phyloP scores from a whole-genome alignment of 1,284 basidiomycete genomes.

The Trametes polyzona region DNA sequence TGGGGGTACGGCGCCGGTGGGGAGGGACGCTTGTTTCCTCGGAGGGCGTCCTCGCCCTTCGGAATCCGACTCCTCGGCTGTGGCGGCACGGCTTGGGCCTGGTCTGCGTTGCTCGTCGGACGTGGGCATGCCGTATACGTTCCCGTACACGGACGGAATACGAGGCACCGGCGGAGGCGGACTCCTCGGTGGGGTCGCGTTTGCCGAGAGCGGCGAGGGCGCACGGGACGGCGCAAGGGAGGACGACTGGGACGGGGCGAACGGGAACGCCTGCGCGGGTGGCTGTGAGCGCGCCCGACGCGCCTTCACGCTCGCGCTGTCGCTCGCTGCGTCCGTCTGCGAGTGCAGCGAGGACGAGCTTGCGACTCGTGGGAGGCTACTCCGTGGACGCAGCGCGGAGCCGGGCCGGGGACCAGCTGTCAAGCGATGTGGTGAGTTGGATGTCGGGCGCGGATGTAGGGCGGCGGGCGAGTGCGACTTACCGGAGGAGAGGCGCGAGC shows the following conservation, averaged over 20 bases:
- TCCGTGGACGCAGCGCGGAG: constrained; percentile 11
- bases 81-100: no score
- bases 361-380: constrained; percentile 15
- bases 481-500: constrained; percentile 17
- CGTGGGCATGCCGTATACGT: neutral
- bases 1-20: neutral
- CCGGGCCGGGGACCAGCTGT: neutral
- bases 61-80: neutral
- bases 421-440: neutral
- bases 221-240: neutral
- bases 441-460: neutral
- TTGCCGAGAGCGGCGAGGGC: constrained; percentile 1
- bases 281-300: constrained; percentile 23
- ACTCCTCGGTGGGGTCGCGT: neutral
- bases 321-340: constrained; percentile 2
- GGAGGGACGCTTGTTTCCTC: constrained; percentile 1
- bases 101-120: no score
- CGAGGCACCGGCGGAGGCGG: constrained; percentile 30
- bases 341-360: constrained; percentile 13
- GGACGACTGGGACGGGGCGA: neutral
- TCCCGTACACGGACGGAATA: constrained; percentile 25
- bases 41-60: constrained; percentile 11
- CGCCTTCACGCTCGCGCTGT: constrained; percentile 12
- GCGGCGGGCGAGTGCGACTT: neutral
- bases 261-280: constrained; percentile 10